A percentile compares a stretch with the other conserved stretches of the same genome.
phyloP scores from a whole-genome alignment of 495 filamentous ascomycete species.

The Hyaloscypha variabilis region DNA sequence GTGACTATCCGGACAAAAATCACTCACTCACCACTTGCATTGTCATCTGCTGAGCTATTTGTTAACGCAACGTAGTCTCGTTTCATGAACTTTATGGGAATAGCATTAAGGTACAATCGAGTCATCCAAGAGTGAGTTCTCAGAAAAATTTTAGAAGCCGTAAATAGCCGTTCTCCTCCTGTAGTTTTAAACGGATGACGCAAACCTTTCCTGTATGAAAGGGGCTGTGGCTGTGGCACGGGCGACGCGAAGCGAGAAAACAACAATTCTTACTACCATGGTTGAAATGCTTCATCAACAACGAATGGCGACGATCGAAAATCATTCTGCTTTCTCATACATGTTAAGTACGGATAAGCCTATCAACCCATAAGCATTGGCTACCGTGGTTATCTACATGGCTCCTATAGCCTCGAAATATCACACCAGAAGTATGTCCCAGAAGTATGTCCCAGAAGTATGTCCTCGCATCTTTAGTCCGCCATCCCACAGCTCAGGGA shows the following conservation, averaged over 20 bases:
- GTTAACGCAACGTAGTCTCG: not conserved
- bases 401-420: too few relatives aligned
- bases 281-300: too few relatives aligned
- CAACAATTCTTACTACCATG: too few relatives aligned
- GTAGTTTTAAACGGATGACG: not conserved
- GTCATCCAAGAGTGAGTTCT: not conserved
- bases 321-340: too few relatives aligned
- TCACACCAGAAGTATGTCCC: too few relatives aligned
- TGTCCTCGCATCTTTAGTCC: conserved; percentile 49
- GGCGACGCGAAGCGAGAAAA: not conserved
- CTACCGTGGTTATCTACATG: too few relatives aligned
- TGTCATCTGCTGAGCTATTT: not conserved
- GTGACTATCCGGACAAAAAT: not conserved
- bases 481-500: conserved; percentile 37
- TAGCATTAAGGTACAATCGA: not conserved
- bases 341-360: too few relatives aligned
- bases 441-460: too few relatives aligned
- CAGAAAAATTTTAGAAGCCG: not conserved
- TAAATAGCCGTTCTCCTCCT: not conserved
- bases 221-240: not conserved
- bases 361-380: too few relatives aligned
- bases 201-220: not conserved
- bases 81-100: not conserved
- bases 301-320: too few relatives aligned
- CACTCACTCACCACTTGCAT: not conserved